A percentile compares a stretch with the other conserved stretches of the same genome.
phyloP scores from a whole-genome alignment of 768 basidiomycete species.

The Mycena pura region DNA sequence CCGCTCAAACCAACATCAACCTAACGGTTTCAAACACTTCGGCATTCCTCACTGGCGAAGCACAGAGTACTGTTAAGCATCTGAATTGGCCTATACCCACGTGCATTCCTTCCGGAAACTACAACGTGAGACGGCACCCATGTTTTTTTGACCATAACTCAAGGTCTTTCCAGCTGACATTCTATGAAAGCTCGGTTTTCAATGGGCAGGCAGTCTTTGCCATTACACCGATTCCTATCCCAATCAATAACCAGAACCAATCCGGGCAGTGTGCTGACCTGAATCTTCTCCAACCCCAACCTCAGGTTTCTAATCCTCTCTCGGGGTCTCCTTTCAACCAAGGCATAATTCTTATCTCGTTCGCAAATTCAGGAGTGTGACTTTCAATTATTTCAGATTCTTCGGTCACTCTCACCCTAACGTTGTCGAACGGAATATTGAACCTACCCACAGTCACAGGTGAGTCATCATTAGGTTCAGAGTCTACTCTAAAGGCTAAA shows the following conservation, averaged over 20 bases:
- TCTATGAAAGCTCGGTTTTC: slow-evolving; percentile 43
- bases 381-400: not conserved
- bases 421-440: slow-evolving; percentile 5
- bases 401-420: slow-evolving; percentile 13
- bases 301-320: slow-evolving; percentile 39
- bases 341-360: not conserved
- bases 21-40: slow-evolving; percentile 40
- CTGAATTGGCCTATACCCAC: slow-evolving; percentile 43
- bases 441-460: slow-evolving; percentile 23
- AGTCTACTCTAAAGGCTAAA: not conserved
- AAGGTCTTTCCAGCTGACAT: slow-evolving; percentile 38
- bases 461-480: not conserved
- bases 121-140: slow-evolving; percentile 39
- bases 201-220: slow-evolving; percentile 37
- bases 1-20: slow-evolving; percentile 38
- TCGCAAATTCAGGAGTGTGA: slow-evolving; percentile 1
- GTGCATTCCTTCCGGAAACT: slow-evolving; percentile 42
- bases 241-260: slow-evolving; percentile 34
- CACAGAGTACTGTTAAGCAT: slow-evolving; percentile 43
- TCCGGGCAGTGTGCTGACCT: slow-evolving; percentile 30
- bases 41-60: slow-evolving; percentile 38
- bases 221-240: slow-evolving; percentile 43
- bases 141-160: slow-evolving; percentile 1
- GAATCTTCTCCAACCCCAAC: slow-evolving; percentile 30
- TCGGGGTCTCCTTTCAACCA: slow-evolving; percentile 31